phyloP scores from a whole-genome alignment of 2,329 filamentous ascomycete genomes.

The Alternaria dauci region DNA sequence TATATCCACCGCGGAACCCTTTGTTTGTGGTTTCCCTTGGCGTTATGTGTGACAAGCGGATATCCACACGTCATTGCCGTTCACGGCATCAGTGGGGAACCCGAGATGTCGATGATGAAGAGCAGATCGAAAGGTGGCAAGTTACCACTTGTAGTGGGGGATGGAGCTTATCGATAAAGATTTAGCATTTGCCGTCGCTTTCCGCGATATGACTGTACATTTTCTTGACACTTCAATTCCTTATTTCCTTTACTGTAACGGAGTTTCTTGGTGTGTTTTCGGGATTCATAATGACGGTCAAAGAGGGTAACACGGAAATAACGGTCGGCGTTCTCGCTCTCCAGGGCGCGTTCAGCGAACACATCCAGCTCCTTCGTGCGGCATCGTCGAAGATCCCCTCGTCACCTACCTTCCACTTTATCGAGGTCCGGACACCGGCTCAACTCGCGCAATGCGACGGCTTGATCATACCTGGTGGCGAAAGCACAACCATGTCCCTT shows the following conservation, averaged over 20 bases:
- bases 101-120: conserved; percentile 17
- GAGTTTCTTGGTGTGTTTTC: conserved; percentile 4
- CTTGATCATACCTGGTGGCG: conserved; percentile 89
- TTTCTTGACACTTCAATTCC: background rate
- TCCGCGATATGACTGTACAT: conserved; percentile 15
- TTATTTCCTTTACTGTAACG: conserved; percentile 12
- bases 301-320: conserved; percentile 35
- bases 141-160: conserved; percentile 14
- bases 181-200: conserved; percentile 10
- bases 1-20: conserved; percentile 6
- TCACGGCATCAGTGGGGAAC: conserved; percentile 12
- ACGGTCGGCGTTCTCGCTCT: conserved; percentile 75
- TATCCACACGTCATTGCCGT: conserved; percentile 7
- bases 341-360: conserved; percentile 92
- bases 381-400: conserved; percentile 65
- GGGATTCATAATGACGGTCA: conserved; percentile 34
- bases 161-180: conserved; percentile 26
- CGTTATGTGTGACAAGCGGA: conserved; percentile 3
- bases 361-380: conserved; percentile 76
- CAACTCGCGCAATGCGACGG: conserved; percentile 80
- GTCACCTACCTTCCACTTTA: conserved; percentile 58
- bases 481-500: conserved; percentile 92
- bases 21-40: background rate
- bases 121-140: background rate
- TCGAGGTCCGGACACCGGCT: conserved; percentile 79